These are phyloP conservation scores for Chytriomyces sp. DNA, from an alignment of 192 early-diverging fungal genomes.

Conservation along the genomic window DNA sequence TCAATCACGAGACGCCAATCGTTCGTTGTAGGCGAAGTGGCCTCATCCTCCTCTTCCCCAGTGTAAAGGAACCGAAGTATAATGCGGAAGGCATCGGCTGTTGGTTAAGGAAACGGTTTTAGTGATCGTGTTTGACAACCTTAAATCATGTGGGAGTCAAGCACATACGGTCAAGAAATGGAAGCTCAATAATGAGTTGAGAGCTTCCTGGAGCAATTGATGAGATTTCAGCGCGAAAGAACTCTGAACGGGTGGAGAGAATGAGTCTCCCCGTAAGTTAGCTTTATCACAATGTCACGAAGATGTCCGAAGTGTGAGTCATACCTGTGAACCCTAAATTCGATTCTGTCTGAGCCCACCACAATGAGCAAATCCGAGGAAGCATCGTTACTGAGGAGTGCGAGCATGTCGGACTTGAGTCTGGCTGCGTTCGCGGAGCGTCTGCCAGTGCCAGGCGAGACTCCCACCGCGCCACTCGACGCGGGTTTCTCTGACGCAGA, in stretches of 20 bases:
- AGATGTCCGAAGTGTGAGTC: not conserved
- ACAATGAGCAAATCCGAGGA: constrained; percentile 8
- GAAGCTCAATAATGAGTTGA: constrained; percentile 9
- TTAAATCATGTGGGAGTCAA: not conserved
- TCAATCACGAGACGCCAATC: constrained; percentile 34
- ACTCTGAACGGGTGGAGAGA: constrained; percentile 24
- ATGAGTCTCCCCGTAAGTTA: constrained; percentile 7
- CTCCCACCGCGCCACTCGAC: not conserved
- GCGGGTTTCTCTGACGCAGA: not conserved
- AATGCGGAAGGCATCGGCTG: constrained; percentile 32
- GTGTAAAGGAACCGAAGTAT: constrained; percentile 29
- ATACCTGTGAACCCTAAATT: constrained; percentile 29
- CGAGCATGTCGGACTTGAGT: constrained; percentile 19
- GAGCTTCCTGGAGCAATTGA: not conserved
- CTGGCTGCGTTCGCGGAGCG: not conserved
- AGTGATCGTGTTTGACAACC: too few relatives aligned
- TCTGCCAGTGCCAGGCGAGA: not conserved
- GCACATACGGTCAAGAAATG: constrained; percentile 23
- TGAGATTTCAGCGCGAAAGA: constrained; percentile 7
- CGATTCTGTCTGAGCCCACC: constrained; percentile 25
- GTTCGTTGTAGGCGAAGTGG: constrained; percentile 13
- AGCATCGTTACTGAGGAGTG: not conserved
- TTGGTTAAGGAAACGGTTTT: not conserved
- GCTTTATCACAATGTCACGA: too few relatives aligned
- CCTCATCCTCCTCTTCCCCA: constrained; percentile 30